Base-by-base conservation (phyloP, 129 eudicot genomes). In the Artemisia tridentata region DNA sequence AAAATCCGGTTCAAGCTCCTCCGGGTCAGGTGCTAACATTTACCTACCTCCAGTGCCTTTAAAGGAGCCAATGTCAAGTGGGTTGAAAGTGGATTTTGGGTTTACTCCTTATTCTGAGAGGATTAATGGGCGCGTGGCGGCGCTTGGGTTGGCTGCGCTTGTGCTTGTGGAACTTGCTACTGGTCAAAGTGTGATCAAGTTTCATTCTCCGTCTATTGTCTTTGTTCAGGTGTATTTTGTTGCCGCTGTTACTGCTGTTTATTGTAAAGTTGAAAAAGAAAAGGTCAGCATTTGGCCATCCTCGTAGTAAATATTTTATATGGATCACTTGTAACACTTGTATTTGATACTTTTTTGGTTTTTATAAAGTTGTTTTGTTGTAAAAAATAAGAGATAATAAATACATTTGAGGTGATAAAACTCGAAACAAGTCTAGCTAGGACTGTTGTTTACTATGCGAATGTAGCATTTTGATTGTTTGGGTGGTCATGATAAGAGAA, bases 41-140 rank as follows among this genome's bases (percentile, higher is more conserved):
- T 87, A 74, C 74, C 86, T 92, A 2, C 98, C 96, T 16, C 95
- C 95, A 21, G 92, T 92, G 64, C 81, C 95, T 1, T 79, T 92
- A 16, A 89, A 89, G 59, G 95, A 92, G 64, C 90, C 98, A 10
- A 77, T 54, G 0, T 92, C 98, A 7, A 92, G 85, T 34, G 96
- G 96, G 8, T 0, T 92, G 76, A 81, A 83, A 58, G 98, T 92
- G 82, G 98, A 92, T 12, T 92, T 92, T 84, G 98, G 98, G 84
- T 92, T 92, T 63, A 89, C 80, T 63, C 95, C 91, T 71, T 92
- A 83, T 80, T 89, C 98, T 65, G 98, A 92, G 77, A 78, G 86
- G 81, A 80, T 82, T 11, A 92, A 92, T 21, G 98, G 98, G 43
- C 82, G 96, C 64, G 73, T 85, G 17, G 96, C 98, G 47, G 56